phyloP scores from a whole-genome alignment of 139 green algal genomes.

The Medakamo hakoo region DNA sequence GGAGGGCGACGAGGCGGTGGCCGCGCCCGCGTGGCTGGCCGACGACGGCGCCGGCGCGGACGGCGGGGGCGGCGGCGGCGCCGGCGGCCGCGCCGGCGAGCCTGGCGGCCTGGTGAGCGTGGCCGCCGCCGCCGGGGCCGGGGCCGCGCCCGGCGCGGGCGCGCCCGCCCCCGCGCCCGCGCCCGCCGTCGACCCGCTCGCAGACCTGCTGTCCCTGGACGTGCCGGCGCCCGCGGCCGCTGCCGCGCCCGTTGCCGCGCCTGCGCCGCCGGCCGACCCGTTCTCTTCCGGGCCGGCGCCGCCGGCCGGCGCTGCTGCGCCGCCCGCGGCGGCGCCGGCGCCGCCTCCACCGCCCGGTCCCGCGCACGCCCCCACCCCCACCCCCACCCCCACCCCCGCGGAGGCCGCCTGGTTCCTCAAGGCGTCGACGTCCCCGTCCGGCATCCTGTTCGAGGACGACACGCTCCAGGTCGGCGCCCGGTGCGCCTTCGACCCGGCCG shows the following conservation, averaged over 20 bases:
- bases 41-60: constrained; percentile 16
- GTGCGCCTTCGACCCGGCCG: constrained; percentile 54
- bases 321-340: not conserved
- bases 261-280: not conserved
- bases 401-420: constrained; percentile 43
- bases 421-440: constrained; percentile 31
- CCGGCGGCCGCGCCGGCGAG: not conserved
- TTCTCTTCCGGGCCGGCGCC: constrained; percentile 1
- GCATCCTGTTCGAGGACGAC: constrained; percentile 90
- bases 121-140: not conserved
- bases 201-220: constrained; percentile 28
- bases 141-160: constrained; percentile 1
- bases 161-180: not conserved
- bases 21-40: constrained; percentile 10
- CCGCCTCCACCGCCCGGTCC: not conserved
- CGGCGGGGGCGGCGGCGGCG: constrained; percentile 1
- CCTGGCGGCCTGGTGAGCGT: not conserved
- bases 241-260: not conserved
- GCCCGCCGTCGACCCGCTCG: constrained; percentile 20
- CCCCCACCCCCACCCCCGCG: constrained; percentile 29
- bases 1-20: not conserved
- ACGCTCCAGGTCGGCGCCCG: constrained; percentile 69
- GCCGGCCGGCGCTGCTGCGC: not conserved
- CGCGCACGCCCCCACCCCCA: constrained; percentile 6
- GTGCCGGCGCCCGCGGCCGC: constrained; percentile 3